Conservation (phyloP, 2,329 filamentous ascomycete species). For the Orbilia brochopaga region DNA sequence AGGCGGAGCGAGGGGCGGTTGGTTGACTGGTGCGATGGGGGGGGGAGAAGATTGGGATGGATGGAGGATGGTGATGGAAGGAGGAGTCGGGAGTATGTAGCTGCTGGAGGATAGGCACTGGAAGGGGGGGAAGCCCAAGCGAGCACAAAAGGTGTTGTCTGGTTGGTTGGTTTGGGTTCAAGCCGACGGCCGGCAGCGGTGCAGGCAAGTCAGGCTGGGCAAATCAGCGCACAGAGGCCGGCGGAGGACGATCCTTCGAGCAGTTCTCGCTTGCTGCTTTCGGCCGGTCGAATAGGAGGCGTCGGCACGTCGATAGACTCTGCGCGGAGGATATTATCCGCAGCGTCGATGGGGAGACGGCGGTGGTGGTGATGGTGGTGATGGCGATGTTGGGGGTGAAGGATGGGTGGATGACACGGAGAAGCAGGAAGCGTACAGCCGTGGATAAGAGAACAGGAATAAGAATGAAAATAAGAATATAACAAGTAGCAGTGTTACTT, state of each 20-base stretch:
- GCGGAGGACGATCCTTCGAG: not conserved
- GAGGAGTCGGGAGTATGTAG: slow-evolving; percentile 1
- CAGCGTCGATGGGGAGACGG: slow-evolving; percentile 7
- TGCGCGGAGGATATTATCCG: not conserved
- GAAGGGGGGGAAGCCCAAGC: slow-evolving; percentile 46
- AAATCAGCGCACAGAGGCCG: not conserved
- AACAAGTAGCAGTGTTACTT: too few species aligned
- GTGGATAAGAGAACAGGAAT: too few species aligned
- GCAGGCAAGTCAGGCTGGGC: too few species aligned
- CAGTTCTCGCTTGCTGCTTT: not conserved
- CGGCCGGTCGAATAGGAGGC: slow-evolving; percentile 12
- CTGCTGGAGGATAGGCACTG: slow-evolving; percentile 46
- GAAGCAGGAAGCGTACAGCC: too few species aligned
- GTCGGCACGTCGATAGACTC: not conserved
- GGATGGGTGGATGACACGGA: too few species aligned
- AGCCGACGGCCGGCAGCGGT: not conserved
- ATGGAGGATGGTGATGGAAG: slow-evolving; percentile 22
- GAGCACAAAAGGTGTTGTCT: slow-evolving; percentile 19
- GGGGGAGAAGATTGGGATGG: slow-evolving; percentile 49
- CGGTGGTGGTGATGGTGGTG: slow-evolving; percentile 6
- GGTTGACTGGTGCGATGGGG: slow-evolving; percentile 41
- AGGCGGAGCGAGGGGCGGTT: slow-evolving; percentile 52
- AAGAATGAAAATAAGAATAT: too few species aligned
- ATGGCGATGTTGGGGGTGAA: too few species aligned
- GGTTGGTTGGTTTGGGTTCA: slow-evolving; percentile 10